Percentiles rank a stretch among this genome's conserved stretches.
These are phyloP conservation scores for barley (Hordeum vulgare) DNA, from an alignment of 176 grass and related monocot species.

Conservation along the genomic window DNA sequence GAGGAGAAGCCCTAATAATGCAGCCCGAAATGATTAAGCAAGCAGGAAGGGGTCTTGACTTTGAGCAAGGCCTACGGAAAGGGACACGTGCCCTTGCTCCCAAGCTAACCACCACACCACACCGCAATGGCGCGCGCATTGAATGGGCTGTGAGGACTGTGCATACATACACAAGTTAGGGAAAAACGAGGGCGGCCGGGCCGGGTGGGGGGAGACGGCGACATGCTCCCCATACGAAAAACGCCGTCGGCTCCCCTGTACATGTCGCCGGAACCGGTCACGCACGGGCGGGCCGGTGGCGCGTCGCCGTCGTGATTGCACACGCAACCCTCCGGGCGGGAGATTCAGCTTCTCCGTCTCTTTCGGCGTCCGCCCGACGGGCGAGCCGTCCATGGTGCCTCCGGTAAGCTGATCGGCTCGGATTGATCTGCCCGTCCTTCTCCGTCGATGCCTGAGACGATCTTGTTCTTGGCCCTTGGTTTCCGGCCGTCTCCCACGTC, in stretches of 20 bases:
- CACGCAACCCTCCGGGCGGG: constrained; percentile 6
- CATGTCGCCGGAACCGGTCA: constrained; percentile 4
- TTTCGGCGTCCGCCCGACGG: constrained; percentile 16
- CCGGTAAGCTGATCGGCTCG: not conserved
- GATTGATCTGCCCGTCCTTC: not conserved
- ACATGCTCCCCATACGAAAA: constrained; percentile 13
- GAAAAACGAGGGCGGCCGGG: not conserved
- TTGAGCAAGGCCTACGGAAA: not conserved
- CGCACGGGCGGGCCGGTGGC: constrained; percentile 14
- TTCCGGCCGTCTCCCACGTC: not conserved
- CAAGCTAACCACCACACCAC: not conserved
- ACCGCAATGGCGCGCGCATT: not conserved
- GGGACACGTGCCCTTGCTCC: constrained; percentile 23
- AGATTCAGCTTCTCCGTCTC: constrained; percentile 16
- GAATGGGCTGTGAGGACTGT: no score
- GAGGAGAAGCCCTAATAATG: not conserved
- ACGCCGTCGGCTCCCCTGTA: not conserved
- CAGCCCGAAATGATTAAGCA: not conserved
- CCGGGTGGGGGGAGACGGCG: not conserved
- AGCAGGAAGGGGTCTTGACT: constrained; percentile 8
- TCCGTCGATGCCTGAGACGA: not conserved
- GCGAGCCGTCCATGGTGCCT: not conserved
- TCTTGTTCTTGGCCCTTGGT: not conserved
- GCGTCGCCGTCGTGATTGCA: constrained; percentile 33
- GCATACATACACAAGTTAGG: not conserved